These are phyloP conservation scores for Colletotrichum tabaci DNA, from an alignment of 2,329 filamentous ascomycete species.

Conservation along the genomic window DNA sequence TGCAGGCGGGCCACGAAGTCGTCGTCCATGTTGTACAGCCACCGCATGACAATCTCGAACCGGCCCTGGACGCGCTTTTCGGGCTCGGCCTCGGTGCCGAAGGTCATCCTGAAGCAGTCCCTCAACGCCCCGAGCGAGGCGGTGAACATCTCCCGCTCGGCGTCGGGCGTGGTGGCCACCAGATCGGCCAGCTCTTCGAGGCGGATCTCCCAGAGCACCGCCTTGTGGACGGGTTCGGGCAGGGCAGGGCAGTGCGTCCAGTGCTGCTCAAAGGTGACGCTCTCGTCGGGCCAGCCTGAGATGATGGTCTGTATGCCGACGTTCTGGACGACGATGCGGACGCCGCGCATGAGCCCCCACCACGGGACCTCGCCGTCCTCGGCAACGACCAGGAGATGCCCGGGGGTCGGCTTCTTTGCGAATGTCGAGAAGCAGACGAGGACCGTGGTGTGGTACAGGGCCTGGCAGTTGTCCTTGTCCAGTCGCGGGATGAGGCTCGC, in stretches of 20 bases:
- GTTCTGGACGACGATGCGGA: slow-evolving; percentile 42
- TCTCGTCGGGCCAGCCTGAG: slow-evolving; percentile 36
- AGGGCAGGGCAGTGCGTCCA: slow-evolving; percentile 24
- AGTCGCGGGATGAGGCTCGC: slow-evolving; percentile 44
- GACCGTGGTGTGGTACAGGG: slow-evolving; percentile 45
- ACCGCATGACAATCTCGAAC: slow-evolving; percentile 41
- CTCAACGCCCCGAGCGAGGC: neutral
- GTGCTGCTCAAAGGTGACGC: slow-evolving; percentile 24
- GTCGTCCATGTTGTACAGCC: slow-evolving; percentile 41
- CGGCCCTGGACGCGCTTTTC: slow-evolving; percentile 9
- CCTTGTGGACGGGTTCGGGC: slow-evolving; percentile 12
- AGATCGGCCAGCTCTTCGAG: slow-evolving; percentile 38
- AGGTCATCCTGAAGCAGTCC: slow-evolving; percentile 39
- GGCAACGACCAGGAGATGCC: slow-evolving; percentile 42
- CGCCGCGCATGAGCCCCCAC: slow-evolving; percentile 43
- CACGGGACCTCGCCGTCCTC: slow-evolving; percentile 43
- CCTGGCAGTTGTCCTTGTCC: slow-evolving; percentile 43
- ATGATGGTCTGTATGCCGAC: slow-evolving; percentile 40
- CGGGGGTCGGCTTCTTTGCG: slow-evolving; percentile 40
- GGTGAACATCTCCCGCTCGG: slow-evolving; percentile 21
- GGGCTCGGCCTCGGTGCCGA: slow-evolving; percentile 34
- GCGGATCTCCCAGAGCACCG: slow-evolving; percentile 41
- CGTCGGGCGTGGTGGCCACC: slow-evolving; percentile 24
- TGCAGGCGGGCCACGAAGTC: slow-evolving; percentile 34
- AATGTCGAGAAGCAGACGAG: slow-evolving; percentile 45